Base-by-base conservation (phyloP, 176 grass and related monocot genomes). In the Avena eriantha region DNA sequence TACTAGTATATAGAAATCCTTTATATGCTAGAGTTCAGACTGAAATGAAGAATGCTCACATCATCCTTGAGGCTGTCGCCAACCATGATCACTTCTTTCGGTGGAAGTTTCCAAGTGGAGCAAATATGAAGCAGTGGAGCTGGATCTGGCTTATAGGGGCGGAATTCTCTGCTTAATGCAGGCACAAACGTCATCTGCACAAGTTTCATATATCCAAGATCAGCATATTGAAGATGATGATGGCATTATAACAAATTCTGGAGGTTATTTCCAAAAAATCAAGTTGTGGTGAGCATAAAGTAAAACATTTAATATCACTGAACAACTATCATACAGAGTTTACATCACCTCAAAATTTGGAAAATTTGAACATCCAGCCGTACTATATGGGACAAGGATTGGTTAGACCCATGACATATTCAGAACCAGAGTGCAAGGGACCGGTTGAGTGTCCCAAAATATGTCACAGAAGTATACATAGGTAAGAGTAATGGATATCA, bases 21-120 rank as follows among this genome's bases (percentile, higher is more conserved):
- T 73, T 56, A 48, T 65, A 50, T 26, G 24, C 14, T 39, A 59
- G 14, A 39, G 9, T 57, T 58, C 43, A 35, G 18, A 67, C 8
- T 41, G 49, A 69, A 29, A 60, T 48, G 4, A 85, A 80, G 59
- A 90, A 92, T 78, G 58, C 89, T 96, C 57, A 98, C 97, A 87
- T 98, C 97, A 93, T 98, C 97, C 86, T 90, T 90, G 45, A 92
- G 87, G 81, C 93, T 98, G 76, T 98, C 97, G 14, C 97, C 94
- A 83, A 98, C 83, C 97, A 98, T 96, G 63, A 96, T 91, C 50
- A 98, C 94, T 73, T 98, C 88, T 43, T 86, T 89, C 83, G 97
- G 82, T 81, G 88, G 92, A 61, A 98, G 86, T 61, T 88, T 86
- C 97, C 97, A 96, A 85, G 79, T 80, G 79, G 93, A 91, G 86